phyloP scores from a whole-genome alignment of 441 rosid species.

The Arabidopsis hybrid region DNA sequence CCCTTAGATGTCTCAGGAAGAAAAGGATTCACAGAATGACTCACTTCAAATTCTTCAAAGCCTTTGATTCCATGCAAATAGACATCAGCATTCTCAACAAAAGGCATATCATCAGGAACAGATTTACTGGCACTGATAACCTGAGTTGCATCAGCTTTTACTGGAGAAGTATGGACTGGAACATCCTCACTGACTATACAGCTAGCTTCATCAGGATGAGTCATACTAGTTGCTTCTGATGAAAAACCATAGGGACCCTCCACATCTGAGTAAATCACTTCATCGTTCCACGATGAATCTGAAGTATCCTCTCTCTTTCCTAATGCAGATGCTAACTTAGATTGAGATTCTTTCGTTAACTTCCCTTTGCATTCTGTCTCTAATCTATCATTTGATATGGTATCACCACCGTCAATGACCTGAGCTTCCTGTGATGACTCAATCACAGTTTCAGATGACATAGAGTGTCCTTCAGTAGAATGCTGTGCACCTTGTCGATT shows the following conservation, averaged over 20 bases:
- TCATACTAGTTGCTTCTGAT: slow-evolving; percentile 34
- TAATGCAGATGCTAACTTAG: slow-evolving; percentile 36
- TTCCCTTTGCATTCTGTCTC: slow-evolving; percentile 40
- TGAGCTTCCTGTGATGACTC: slow-evolving; percentile 40
- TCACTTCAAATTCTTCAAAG: slow-evolving; percentile 40
- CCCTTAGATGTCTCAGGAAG: slow-evolving; percentile 36
- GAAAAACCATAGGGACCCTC: slow-evolving; percentile 39
- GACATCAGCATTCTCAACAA: slow-evolving; percentile 45
- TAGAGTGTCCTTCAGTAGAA: slow-evolving; percentile 35
- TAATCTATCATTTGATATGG: slow-evolving; percentile 34
- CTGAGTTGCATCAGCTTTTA: slow-evolving; percentile 34
- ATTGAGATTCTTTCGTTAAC: slow-evolving; percentile 27
- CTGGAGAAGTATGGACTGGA: slow-evolving; percentile 38
- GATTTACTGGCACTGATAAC: slow-evolving; percentile 38
- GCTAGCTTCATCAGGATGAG: slow-evolving; percentile 36
- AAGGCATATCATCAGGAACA: slow-evolving; percentile 49
- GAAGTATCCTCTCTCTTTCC: slow-evolving; percentile 48
- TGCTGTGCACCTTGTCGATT: slow-evolving; percentile 22
- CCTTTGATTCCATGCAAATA: slow-evolving; percentile 57
- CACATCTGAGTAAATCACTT: slow-evolving; percentile 48
- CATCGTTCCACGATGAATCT: slow-evolving; percentile 46
- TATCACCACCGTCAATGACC: slow-evolving; percentile 33
- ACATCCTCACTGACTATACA: slow-evolving; percentile 23
- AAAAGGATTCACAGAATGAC: slow-evolving; percentile 34
- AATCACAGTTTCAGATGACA: slow-evolving; percentile 40